Evolutionary conservation across 2,329 filamentous ascomycete genomes (phyloP).

Genomic region (Cladosporium colombiae): DNA sequence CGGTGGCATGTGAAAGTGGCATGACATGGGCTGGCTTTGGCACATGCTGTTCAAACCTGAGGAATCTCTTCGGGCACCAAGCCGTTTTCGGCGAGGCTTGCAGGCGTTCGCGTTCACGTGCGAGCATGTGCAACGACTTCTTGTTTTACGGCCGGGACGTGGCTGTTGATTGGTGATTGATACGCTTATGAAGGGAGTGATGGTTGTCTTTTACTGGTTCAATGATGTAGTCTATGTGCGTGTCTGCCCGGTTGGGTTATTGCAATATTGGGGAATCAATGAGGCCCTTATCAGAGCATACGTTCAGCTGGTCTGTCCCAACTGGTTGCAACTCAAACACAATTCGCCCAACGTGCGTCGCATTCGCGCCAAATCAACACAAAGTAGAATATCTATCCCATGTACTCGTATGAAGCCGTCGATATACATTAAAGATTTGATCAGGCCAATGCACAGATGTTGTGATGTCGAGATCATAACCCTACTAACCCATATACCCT

Average conservation of each 20-base stretch:
- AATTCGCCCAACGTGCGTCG: not conserved
- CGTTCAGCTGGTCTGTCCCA: not conserved
- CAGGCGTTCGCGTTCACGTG: constrained; percentile 5
- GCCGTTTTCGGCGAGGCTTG: not conserved
- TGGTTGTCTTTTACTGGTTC: not conserved
- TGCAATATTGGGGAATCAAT: not conserved
- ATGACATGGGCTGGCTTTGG: constrained; percentile 11
- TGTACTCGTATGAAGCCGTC: not conserved
- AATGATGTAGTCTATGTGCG: not conserved
- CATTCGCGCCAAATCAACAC: not conserved
- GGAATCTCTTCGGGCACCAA: not conserved
- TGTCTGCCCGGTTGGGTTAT: not conserved
- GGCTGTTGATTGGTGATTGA: not conserved
- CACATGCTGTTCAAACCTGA: constrained; percentile 7
- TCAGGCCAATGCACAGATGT: not conserved
- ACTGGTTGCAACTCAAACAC: not conserved
- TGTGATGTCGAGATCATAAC: not conserved
- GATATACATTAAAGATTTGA: not conserved
- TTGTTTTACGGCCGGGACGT: not conserved
- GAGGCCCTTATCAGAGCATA: too few relatives aligned
- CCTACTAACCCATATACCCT: not conserved
- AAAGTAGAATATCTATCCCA: not conserved
- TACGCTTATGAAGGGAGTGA: not conserved
- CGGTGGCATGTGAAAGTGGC: constrained; percentile 18
- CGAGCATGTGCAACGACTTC: not conserved